These are phyloP conservation scores for Nannizziopsis barbatae DNA, from an alignment of 2,329 filamentous ascomycete genomes.

Conservation along the genomic window DNA sequence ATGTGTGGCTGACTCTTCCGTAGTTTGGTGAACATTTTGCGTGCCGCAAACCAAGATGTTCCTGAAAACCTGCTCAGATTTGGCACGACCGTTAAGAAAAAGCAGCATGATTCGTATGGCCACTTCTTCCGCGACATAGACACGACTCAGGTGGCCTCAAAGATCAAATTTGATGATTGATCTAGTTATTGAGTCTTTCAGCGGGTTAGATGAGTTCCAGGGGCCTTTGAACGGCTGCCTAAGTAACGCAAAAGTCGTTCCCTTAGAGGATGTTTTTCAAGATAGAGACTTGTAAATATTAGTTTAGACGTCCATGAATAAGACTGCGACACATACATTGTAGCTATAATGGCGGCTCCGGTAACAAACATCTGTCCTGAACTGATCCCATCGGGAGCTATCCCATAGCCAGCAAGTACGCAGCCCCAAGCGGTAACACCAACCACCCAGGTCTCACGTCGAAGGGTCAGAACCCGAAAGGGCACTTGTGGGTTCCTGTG, in stretches of 20 bases:
- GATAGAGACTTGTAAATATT: slow-evolving; percentile 24
- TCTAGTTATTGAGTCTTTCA: slow-evolving; percentile 17
- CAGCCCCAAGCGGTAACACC: slow-evolving; percentile 38
- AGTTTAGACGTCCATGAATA: slow-evolving; percentile 1
- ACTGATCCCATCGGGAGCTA: slow-evolving; percentile 19
- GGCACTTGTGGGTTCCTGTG: slow-evolving; percentile 35
- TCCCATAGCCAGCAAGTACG: slow-evolving; percentile 25
- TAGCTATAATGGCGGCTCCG: slow-evolving; percentile 42
- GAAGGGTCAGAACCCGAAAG: slow-evolving; percentile 37
- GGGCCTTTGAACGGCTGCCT: background rate
- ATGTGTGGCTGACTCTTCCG: slow-evolving; percentile 17
- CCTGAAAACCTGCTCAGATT: slow-evolving; percentile 89
- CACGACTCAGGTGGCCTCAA: slow-evolving; percentile 71
- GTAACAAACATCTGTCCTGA: slow-evolving; percentile 40
- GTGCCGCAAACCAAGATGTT: slow-evolving; percentile 80
- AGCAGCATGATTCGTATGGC: slow-evolving; percentile 88
- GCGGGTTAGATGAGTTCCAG: background rate
- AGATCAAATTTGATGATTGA: slow-evolving; percentile 72
- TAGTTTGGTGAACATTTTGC: slow-evolving; percentile 86
- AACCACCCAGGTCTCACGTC: slow-evolving; percentile 34
- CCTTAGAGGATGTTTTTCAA: slow-evolving; percentile 26
- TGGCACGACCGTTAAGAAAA: slow-evolving; percentile 97
- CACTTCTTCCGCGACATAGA: slow-evolving; percentile 90
- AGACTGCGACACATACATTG: slow-evolving; percentile 47
- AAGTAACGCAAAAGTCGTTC: background rate